phyloP scores from a whole-genome alignment of 805 yeast genomes.

The Kluyveromyces lactis region DNA sequence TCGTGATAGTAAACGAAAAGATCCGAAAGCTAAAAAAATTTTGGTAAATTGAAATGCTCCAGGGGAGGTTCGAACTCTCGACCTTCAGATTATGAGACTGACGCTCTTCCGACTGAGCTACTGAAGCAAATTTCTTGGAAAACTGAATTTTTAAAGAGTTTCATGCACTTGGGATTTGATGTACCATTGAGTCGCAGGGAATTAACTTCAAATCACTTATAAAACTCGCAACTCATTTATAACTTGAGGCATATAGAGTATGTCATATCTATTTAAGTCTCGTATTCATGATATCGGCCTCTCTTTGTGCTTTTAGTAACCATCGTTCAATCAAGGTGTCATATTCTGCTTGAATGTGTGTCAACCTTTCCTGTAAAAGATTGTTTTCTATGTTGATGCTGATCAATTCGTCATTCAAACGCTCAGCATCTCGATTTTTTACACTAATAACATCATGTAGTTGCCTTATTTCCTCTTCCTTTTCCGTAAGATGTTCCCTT shows the following conservation, averaged over 20 bases:
- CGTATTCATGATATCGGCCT: constrained; percentile 52
- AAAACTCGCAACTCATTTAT: too few relatives aligned
- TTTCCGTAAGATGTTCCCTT: constrained; percentile 13
- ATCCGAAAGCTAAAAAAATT: constrained; percentile 3
- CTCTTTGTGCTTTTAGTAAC: constrained; percentile 48
- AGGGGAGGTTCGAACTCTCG: constrained; percentile 23
- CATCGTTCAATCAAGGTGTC: constrained; percentile 46
- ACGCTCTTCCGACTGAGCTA: constrained; percentile 23
- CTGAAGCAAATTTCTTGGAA: constrained; percentile 9
- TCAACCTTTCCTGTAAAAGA: constrained; percentile 28
- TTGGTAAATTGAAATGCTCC: too few relatives aligned
- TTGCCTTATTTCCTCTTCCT: constrained; percentile 18
- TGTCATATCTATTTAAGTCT: constrained; percentile 16
- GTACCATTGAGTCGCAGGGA: too few relatives aligned
- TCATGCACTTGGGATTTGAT: too few relatives aligned
- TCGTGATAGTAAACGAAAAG: too few relatives aligned
- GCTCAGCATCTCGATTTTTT: constrained; percentile 49
- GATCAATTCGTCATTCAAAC: constrained; percentile 59
- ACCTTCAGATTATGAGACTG: constrained; percentile 18
- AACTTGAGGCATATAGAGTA: too few relatives aligned
- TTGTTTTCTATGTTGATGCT: constrained; percentile 50
- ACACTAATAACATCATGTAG: constrained; percentile 27
- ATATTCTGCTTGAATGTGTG: constrained; percentile 39
- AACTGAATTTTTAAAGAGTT: not conserved
- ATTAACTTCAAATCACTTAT: too few relatives aligned